Evolutionary conservation across 176 grass and related monocot species (phyloP).

Genomic region (Oryza coarctata): DNA sequence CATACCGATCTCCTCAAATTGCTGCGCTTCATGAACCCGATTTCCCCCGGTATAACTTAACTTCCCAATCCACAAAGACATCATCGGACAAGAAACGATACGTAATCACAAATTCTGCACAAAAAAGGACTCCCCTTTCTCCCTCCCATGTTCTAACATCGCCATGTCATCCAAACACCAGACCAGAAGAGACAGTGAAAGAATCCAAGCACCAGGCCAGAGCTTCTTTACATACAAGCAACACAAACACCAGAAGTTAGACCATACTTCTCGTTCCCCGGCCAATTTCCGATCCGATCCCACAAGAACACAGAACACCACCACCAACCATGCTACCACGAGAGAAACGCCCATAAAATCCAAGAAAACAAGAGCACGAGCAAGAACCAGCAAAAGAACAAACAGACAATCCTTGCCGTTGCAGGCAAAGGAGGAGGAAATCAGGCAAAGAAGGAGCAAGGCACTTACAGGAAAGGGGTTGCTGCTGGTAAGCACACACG

Average conservation of each 20-base stretch:
- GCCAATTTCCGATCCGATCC: neutral
- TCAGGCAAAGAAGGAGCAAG: neutral
- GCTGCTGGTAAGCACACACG: neutral
- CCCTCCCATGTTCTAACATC: neutral
- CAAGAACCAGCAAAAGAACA: neutral
- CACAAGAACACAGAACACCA: neutral
- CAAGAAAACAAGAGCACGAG: neutral
- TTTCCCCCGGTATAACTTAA: neutral
- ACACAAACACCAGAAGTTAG: neutral
- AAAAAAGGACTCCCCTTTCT: neutral
- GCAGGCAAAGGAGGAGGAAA: neutral
- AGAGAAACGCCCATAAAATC: neutral
- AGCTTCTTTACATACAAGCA: neutral
- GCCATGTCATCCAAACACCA: neutral
- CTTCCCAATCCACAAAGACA: neutral
- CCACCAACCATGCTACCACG: neutral
- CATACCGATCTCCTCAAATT: neutral
- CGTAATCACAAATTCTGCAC: neutral
- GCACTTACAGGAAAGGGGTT: constrained; percentile 33
- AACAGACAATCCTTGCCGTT: neutral
- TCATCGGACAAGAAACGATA: neutral
- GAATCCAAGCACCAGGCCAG: neutral
- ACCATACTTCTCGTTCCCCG: neutral
- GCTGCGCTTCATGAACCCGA: neutral
- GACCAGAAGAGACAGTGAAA: too few relatives aligned